A percentile compares a stretch with the other conserved stretches of the same genome.
phyloP scores from a whole-genome alignment of 164 flowering plant genomes.

The Nelumbo lutea region DNA sequence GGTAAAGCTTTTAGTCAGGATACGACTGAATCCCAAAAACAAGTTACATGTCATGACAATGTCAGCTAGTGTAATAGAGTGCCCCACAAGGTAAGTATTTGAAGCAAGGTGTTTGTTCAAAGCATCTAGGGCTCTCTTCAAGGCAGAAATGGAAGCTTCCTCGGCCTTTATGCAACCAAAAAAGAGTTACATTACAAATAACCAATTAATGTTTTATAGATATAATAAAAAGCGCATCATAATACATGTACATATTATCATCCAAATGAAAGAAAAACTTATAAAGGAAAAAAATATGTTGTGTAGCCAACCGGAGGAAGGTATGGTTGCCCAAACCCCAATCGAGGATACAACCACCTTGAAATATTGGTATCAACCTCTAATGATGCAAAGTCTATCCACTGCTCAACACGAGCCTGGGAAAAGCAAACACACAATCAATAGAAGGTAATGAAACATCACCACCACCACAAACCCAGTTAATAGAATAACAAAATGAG shows the following conservation, averaged over 20 bases:
- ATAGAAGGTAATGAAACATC: neutral
- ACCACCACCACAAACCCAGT: neutral
- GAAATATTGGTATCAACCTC: slow-evolving; percentile 55
- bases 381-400: slow-evolving; percentile 77
- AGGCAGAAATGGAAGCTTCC: slow-evolving; percentile 48
- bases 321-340: slow-evolving; percentile 32
- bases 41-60: slow-evolving; percentile 70
- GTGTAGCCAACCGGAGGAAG: slow-evolving; percentile 47
- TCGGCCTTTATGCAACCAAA: slow-evolving; percentile 35
- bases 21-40: slow-evolving; percentile 34
- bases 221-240: too few species aligned
- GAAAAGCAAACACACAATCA: neutral
- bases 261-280: neutral
- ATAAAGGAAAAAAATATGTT: neutral
- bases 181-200: neutral
- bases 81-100: slow-evolving; percentile 59
- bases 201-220: too few species aligned
- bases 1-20: slow-evolving; percentile 73
- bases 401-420: slow-evolving; percentile 72
- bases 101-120: slow-evolving; percentile 65
- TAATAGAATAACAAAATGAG: too few species aligned
- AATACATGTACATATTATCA: too few species aligned
- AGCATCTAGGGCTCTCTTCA: slow-evolving; percentile 72
- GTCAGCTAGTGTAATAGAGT: slow-evolving; percentile 50
- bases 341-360: slow-evolving; percentile 49